phyloP scores from a whole-genome alignment of 2,329 filamentous ascomycete genomes.

The Cytospora chrysosperma region DNA sequence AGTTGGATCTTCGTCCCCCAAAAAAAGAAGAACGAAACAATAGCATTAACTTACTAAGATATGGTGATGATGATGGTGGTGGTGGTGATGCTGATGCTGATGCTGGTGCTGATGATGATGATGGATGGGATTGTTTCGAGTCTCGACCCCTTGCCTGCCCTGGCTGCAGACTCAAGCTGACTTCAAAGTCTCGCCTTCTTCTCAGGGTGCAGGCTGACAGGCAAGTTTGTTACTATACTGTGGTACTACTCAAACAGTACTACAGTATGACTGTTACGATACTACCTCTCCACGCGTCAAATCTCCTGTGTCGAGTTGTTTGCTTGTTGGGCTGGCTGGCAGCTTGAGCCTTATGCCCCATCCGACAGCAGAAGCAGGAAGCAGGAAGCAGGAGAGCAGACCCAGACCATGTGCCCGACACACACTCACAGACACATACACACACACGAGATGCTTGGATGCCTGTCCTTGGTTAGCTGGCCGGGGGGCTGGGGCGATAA shows the following conservation, averaged over 20 bases:
- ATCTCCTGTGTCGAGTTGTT: neutral
- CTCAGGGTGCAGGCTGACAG: neutral
- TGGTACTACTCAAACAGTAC: neutral
- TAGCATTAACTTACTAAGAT: neutral
- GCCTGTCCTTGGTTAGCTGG: neutral
- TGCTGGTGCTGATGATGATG: neutral
- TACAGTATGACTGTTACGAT: neutral
- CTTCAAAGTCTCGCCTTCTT: neutral
- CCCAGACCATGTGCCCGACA: neutral
- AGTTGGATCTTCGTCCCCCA: neutral
- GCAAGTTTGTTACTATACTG: neutral
- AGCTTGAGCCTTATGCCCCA: neutral
- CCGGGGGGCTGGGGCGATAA: neutral
- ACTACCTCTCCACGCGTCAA: neutral
- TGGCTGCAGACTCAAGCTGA: neutral
- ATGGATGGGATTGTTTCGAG: neutral
- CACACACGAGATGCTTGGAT: neutral
- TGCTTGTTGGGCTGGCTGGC: neutral
- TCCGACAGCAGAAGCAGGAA: neutral
- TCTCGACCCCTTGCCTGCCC: neutral
- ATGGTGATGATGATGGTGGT: too few relatives aligned
- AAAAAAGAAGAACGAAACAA: too few relatives aligned
- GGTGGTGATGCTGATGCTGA: neutral
- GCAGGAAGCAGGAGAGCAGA: too few relatives aligned
- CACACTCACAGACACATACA: neutral